Percentiles rank a stretch among this genome's conserved stretches.
Evolutionary conservation across 169 alveolate species (phyloP).

Genomic region (Cryptosporidium andersoni): DNA sequence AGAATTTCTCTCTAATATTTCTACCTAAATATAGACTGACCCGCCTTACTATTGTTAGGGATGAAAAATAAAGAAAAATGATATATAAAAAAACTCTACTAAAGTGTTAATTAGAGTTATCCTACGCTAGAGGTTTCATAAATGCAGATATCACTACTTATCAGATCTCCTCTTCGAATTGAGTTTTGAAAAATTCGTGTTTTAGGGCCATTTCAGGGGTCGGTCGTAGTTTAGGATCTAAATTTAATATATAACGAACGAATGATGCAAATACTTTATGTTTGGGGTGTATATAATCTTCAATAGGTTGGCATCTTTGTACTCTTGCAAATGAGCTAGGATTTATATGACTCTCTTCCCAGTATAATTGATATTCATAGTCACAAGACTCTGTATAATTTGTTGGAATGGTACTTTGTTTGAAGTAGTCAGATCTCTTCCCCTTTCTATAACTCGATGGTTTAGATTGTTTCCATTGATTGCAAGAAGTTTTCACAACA

Average conservation of each 20-base stretch:
- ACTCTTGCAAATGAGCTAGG: slow-evolving; percentile 79
- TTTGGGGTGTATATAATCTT: slow-evolving; percentile 80
- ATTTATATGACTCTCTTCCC: slow-evolving; percentile 85
- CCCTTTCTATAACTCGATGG: not conserved
- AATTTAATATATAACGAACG: slow-evolving; percentile 80
- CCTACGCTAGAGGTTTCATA: no score
- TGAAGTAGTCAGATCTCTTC: not conserved
- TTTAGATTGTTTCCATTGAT: not conserved
- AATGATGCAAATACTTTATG: slow-evolving; percentile 86
- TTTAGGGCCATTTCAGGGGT: slow-evolving; percentile 86
- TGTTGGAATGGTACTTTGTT: not conserved
- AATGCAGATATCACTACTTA: not conserved
- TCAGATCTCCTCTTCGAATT: slow-evolving; percentile 58
- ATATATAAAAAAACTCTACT: no score
- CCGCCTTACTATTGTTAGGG: no score
- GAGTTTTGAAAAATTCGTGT: slow-evolving; percentile 81
- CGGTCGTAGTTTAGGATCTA: slow-evolving; percentile 85
- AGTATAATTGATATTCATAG: slow-evolving; percentile 70
- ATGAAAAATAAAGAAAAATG: no score
- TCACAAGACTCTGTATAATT: not conserved
- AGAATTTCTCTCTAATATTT: no score
- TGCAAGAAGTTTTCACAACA: not conserved
- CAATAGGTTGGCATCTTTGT: slow-evolving; percentile 74
- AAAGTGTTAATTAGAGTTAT: no score
- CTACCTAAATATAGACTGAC: no score